phyloP scores from a whole-genome alignment of 768 basidiomycete species.

The Lactarius pseudohatsudake region DNA sequence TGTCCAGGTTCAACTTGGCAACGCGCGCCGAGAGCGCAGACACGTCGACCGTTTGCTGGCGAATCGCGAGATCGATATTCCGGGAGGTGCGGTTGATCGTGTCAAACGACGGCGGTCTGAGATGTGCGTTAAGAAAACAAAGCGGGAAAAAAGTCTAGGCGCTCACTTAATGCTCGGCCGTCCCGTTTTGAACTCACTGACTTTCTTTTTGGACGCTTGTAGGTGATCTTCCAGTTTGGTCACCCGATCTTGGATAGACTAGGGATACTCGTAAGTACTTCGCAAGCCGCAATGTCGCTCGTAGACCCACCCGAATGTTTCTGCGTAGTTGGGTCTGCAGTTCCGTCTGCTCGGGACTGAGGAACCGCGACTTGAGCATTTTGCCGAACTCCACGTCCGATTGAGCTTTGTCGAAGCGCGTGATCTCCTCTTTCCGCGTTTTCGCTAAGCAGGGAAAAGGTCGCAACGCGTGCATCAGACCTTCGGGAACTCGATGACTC shows the following conservation, averaged over 20 bases:
- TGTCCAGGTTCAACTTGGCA: slow-evolving; percentile 47
- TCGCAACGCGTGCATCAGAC: slow-evolving; percentile 1
- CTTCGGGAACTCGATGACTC: slow-evolving; percentile 3
- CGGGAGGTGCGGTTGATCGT: slow-evolving; percentile 81
- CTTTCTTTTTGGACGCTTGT: slow-evolving; percentile 24
- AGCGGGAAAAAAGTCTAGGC: not conserved
- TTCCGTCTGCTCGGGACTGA: slow-evolving; percentile 82
- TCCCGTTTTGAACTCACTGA: slow-evolving; percentile 28
- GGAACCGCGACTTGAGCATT: slow-evolving; percentile 42
- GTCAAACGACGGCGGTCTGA: slow-evolving; percentile 81
- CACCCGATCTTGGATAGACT: slow-evolving; percentile 26
- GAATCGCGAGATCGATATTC: slow-evolving; percentile 76
- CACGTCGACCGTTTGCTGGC: slow-evolving; percentile 58
- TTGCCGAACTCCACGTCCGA: slow-evolving; percentile 71
- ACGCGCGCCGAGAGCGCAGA: slow-evolving; percentile 52
- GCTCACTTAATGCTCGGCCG: slow-evolving; percentile 18
- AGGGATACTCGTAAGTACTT: not conserved
- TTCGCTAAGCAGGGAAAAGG: slow-evolving; percentile 49
- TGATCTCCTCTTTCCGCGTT: slow-evolving; percentile 80
- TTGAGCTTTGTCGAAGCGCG: slow-evolving; percentile 74
- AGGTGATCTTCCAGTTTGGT: slow-evolving; percentile 26
- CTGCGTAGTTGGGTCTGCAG: slow-evolving; percentile 75
- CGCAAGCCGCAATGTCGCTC: slow-evolving; percentile 3
- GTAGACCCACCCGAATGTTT: slow-evolving; percentile 59
- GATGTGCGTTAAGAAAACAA: slow-evolving; percentile 6